Evolutionary conservation across 768 basidiomycete species (phyloP).

Genomic region (Phlebiopsis flavidoalba): DNA sequence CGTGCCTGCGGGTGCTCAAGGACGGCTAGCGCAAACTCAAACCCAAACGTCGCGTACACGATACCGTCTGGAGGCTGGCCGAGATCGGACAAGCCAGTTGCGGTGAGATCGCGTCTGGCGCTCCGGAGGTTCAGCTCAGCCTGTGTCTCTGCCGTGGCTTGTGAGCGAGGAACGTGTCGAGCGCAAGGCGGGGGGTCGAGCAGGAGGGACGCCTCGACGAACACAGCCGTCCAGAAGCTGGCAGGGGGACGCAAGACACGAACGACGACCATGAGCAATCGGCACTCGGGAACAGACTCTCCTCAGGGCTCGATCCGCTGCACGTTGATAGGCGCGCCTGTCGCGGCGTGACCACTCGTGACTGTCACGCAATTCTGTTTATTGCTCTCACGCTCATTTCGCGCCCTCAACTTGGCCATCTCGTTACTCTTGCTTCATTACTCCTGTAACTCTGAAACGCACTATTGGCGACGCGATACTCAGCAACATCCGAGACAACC

Average conservation of each 20-base stretch:
- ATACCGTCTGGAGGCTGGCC: background rate
- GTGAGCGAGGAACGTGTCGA: background rate
- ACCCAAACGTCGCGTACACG: background rate
- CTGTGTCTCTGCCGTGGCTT: background rate
- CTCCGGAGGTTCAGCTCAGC: background rate
- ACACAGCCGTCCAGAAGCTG: background rate
- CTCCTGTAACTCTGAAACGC: background rate
- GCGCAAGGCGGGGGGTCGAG: background rate
- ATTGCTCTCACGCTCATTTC: background rate
- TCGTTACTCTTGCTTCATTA: too few species aligned
- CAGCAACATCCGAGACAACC: background rate
- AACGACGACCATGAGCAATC: background rate
- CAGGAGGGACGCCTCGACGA: background rate
- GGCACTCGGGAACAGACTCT: background rate
- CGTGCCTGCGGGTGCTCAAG: background rate
- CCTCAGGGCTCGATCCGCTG: background rate
- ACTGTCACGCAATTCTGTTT: background rate
- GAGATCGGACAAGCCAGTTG: background rate
- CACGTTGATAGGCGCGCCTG: background rate
- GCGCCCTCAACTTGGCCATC: background rate
- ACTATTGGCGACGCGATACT: background rate
- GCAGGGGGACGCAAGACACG: background rate
- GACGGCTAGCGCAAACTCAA: background rate
- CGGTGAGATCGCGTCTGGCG: too few species aligned
- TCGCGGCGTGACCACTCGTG: conserved; percentile 1